Evolutionary conservation across 345 rosid genomes (phyloP).

Genomic region (Melaleuca alternifolia): DNA sequence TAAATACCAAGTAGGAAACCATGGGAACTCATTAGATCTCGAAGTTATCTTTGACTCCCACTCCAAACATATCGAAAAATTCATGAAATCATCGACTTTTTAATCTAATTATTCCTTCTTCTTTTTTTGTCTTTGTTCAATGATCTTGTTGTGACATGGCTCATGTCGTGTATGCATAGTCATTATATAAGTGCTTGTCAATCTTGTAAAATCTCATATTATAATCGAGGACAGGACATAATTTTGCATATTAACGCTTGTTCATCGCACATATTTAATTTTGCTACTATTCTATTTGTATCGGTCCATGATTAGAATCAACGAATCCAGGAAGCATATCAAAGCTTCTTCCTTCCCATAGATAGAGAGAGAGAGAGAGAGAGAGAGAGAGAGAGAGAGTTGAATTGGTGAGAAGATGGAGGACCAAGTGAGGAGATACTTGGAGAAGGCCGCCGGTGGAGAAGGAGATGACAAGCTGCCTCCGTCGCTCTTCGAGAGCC

Average conservation of each 20-base stretch:
- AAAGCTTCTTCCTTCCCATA: neutral
- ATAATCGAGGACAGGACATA: neutral
- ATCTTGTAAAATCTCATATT: neutral
- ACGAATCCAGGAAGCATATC: neutral
- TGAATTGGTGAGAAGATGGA: neutral
- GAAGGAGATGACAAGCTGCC: conserved; percentile 24
- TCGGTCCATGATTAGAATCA: neutral
- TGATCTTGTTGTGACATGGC: neutral
- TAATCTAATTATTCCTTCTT: neutral
- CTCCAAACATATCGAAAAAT: neutral
- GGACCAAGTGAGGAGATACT: conserved; percentile 46
- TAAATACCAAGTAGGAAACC: neutral
- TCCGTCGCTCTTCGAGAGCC: conserved; percentile 42
- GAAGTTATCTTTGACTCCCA: neutral
- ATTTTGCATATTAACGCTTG: neutral
- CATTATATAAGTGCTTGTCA: too few relatives aligned
- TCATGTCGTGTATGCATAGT: neutral
- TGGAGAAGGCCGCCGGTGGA: conserved; percentile 38
- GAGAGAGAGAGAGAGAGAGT: neutral
- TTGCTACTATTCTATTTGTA: neutral
- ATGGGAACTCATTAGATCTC: neutral
- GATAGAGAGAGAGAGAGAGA: too few relatives aligned
- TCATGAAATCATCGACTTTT: neutral
- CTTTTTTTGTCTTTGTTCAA: neutral
- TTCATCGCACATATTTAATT: neutral